Evolutionary conservation across 169 alveolate species (phyloP), one percentile per base, ranked within the genome.

Genomic region (Plasmodium adleri): DNA sequence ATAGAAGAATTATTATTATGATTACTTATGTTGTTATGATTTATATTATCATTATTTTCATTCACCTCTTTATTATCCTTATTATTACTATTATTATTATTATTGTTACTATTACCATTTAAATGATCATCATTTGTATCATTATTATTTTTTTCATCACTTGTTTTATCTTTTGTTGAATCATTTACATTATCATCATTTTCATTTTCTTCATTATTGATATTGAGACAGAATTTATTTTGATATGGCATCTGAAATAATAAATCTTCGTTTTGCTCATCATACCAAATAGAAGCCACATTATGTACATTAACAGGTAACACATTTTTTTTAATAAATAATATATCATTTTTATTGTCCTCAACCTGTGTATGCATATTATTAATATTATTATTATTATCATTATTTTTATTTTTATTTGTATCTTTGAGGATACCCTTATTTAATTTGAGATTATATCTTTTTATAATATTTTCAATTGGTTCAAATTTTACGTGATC

Each of bases 231-330:
- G 28, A 86, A 72, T 71, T 86, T 86, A 54, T 72, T 62, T 86
- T 86, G 88, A 60, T 49, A 70, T 22, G 86, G 92, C 87, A 86
- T 60, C 63, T 71, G 92, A 52, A 86, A 86, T 45, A 64, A 64
- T 5, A 86, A 43, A 54, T 86, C 86, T 59, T 86, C 88, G 71
- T 86, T 86, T 62, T 86, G 78, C 28, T 86, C 92, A 49, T 86
- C 92, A 86, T 86, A 86, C 86, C 86, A 86, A 71, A 86, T 49
- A 32, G 26, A 71, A 22, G 92, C 92, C 39, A 60, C 92, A 49
- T 71, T 72, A 32, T 72, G 72, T 8, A 62, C 62, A 52, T 86
- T 86, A 28, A 13, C 43, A 6, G 92, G 87, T 22, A 86, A 66
- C 9, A 5, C 47, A 15, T 86, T 86, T 86, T 86, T 71, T 43